Conservation (phyloP, 805 yeast species). For the Candida piceae region DNA sequence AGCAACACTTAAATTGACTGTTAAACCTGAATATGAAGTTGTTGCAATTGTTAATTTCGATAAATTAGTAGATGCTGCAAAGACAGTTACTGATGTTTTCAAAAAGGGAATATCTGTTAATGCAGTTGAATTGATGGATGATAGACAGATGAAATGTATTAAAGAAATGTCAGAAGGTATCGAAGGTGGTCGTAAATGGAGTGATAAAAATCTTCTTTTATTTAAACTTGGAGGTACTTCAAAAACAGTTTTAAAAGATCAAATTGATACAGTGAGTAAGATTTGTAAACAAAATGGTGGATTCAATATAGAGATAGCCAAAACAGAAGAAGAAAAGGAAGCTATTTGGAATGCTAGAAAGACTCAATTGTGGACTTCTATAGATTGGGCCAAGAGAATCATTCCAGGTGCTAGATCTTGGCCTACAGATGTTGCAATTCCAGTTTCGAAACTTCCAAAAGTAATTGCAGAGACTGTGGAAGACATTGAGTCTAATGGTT, state of each 20-base stretch:
- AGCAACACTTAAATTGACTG: conserved; percentile 62
- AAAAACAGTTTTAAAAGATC: conserved; percentile 35
- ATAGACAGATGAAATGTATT: conserved; percentile 62
- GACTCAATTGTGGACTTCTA: conserved; percentile 58
- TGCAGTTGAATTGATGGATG: conserved; percentile 70
- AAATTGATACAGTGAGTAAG: conserved; percentile 39
- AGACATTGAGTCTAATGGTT: conserved; percentile 50
- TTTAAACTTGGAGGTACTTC: conserved; percentile 56
- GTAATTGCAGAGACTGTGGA: conserved; percentile 57
- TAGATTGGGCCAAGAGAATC: conserved; percentile 56
- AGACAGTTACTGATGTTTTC: conserved; percentile 57
- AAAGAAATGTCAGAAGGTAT: conserved; percentile 37
- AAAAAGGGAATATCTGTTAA: conserved; percentile 58
- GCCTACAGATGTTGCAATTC: conserved; percentile 84
- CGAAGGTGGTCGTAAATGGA: conserved; percentile 19
- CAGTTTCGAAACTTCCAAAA: conserved; percentile 58
- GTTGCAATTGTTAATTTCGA: conserved; percentile 68
- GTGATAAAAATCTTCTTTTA: conserved; percentile 35
- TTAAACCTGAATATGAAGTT: conserved; percentile 58
- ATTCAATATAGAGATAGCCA: conserved; percentile 52
- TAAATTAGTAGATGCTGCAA: conserved; percentile 60
- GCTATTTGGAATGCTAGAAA: conserved; percentile 74
- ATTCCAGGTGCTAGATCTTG: conserved; percentile 44
- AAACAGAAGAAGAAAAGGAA: conserved; percentile 50
- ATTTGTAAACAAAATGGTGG: conserved; percentile 54